Conservation (phyloP, 805 yeast species). For the Starmera caribaea region DNA sequence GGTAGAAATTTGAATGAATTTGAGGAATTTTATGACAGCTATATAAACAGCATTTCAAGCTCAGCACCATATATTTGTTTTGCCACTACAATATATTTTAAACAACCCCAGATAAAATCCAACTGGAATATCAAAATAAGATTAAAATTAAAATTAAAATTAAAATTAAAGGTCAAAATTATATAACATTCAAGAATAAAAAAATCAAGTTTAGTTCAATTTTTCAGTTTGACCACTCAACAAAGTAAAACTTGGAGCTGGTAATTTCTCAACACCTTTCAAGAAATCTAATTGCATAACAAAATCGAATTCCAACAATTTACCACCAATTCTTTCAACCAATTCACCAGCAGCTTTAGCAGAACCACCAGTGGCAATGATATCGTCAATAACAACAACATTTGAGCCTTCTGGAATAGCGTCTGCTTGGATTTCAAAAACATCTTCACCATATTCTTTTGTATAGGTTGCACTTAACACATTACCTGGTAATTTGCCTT, state of each 20-base stretch:
- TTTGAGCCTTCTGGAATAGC: slow-evolving; percentile 73
- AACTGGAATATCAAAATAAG: no score
- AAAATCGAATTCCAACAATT: slow-evolving; percentile 72
- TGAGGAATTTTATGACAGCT: no score
- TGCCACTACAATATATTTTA: no score
- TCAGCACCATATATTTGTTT: no score
- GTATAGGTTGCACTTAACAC: slow-evolving; percentile 58
- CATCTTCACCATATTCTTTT: slow-evolving; percentile 92
- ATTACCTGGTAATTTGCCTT: slow-evolving; percentile 91
- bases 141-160: no score
- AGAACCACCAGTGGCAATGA: slow-evolving; percentile 97
- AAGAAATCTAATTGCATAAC: slow-evolving; percentile 93
- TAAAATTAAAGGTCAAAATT: no score
- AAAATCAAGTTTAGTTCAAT: slow-evolving; percentile 18
- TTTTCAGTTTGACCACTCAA: slow-evolving; percentile 70
- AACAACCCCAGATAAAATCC: no score
- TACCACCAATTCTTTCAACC: slow-evolving; percentile 55
- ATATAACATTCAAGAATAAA: no score
- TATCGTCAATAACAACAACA: slow-evolving; percentile 88
- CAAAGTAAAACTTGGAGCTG: slow-evolving; percentile 83
- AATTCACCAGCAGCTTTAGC: slow-evolving; percentile 91
- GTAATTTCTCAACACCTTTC: slow-evolving; percentile 83
- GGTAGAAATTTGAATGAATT: no score
- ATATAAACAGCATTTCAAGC: no score
- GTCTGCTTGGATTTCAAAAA: slow-evolving; percentile 78